phyloP scores from a whole-genome alignment of 306 rosid species.

The Sophora flavescens region DNA sequence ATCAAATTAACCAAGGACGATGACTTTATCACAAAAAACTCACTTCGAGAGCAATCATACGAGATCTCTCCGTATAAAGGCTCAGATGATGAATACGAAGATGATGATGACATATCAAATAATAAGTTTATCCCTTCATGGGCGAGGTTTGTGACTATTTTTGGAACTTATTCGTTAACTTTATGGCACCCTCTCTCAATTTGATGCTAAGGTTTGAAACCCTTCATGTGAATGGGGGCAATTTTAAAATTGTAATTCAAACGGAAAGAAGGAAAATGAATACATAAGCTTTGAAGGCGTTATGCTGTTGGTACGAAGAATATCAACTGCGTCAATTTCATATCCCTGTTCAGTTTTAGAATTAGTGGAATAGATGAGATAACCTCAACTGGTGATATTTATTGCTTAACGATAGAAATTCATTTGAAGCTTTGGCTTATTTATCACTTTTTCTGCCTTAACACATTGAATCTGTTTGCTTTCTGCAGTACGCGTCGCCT shows the following conservation, averaged over 20 bases:
- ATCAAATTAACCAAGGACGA: constrained; percentile 49
- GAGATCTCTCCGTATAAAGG: constrained; percentile 90
- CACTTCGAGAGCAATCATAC: constrained; percentile 69
- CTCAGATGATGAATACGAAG: constrained; percentile 92
- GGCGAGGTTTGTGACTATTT: constrained; percentile 75
- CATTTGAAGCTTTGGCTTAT: constrained; percentile 30
- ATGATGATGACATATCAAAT: constrained; percentile 60
- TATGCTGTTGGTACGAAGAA: constrained; percentile 10
- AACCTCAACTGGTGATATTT: constrained; percentile 1
- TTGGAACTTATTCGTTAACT: background rate
- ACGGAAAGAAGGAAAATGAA: constrained; percentile 26
- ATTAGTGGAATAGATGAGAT: constrained; percentile 13
- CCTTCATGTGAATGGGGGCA: background rate
- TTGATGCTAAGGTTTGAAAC: background rate
- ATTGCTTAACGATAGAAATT: constrained; percentile 12
- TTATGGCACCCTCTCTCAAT: constrained; percentile 1
- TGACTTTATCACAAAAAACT: constrained; percentile 39
- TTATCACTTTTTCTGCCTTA: constrained; percentile 10
- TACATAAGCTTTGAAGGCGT: constrained; percentile 14
- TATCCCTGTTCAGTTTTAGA: background rate
- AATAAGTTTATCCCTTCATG: constrained; percentile 80
- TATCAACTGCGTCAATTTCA: constrained; percentile 8
- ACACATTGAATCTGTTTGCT: constrained; percentile 44
- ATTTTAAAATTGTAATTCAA: constrained; percentile 20
- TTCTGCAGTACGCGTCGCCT: constrained; percentile 75